A percentile compares a stretch with the other conserved stretches of the same genome.
Conservation (phyloP, 2,329 filamentous ascomycete genomes). For the Colletotrichum lindemuthianum region DNA sequence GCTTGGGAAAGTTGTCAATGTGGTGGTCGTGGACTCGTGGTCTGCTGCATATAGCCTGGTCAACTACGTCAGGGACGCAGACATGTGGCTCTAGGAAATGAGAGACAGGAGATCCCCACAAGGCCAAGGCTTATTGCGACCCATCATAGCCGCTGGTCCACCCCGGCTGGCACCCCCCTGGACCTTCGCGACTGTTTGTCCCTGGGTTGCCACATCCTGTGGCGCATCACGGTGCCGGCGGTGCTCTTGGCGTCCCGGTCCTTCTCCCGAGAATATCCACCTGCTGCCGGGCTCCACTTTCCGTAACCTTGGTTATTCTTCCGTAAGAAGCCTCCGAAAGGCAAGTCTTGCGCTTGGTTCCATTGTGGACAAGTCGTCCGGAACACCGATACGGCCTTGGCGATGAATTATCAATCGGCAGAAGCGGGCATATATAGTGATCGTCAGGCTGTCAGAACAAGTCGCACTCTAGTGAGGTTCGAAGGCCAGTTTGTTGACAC, state of each 20-base stretch:
- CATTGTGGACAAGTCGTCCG: no score
- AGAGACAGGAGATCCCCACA: conserved; percentile 31
- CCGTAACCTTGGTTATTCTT: not conserved
- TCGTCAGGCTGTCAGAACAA: no score
- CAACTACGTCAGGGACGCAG: conserved; percentile 28
- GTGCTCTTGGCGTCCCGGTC: conserved; percentile 22
- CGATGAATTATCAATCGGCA: no score
- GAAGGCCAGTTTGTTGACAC: no score
- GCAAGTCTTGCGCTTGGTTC: no score
- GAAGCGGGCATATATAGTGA: no score
- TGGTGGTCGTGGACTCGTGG: conserved; percentile 2
- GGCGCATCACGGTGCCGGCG: conserved; percentile 14
- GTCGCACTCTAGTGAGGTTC: no score
- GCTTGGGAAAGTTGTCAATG: conserved; percentile 3
- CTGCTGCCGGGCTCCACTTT: conserved; percentile 12
- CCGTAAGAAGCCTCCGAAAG: no score
- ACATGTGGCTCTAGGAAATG: conserved; percentile 28
- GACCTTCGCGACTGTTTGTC: not conserved
- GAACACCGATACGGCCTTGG: no score
- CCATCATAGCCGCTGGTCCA: not conserved
- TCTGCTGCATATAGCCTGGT: conserved; percentile 12
- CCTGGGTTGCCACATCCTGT: conserved; percentile 16
- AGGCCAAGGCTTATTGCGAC: conserved; percentile 23
- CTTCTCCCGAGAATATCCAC: conserved; percentile 17
- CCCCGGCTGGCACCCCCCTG: not conserved